phyloP scores from a whole-genome alignment of 2,329 filamentous ascomycete genomes.

The Sclerotinia spermophila region DNA sequence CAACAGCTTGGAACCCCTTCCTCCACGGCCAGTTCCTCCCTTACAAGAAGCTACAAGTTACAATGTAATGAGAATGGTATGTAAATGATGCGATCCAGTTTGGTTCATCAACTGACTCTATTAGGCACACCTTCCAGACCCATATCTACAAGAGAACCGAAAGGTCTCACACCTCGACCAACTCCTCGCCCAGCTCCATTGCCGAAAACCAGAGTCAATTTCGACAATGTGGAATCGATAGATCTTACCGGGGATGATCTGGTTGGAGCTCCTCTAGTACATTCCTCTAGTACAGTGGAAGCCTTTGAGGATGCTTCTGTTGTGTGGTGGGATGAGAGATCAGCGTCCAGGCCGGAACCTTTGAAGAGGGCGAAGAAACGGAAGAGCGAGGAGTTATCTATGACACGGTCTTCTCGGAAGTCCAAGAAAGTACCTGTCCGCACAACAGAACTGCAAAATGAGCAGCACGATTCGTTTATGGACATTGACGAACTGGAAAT shows the following conservation, averaged over 20 bases:
- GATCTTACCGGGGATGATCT: slow-evolving; percentile 35
- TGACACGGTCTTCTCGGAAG: slow-evolving; percentile 21
- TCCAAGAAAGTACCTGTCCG: slow-evolving; percentile 15
- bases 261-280: slow-evolving; percentile 9
- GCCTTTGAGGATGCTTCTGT: slow-evolving; percentile 24
- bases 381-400: slow-evolving; percentile 36
- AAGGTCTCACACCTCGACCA: slow-evolving; percentile 24
- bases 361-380: slow-evolving; percentile 32
- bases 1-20: slow-evolving; percentile 36
- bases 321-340: slow-evolving; percentile 32
- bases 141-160: slow-evolving; percentile 18
- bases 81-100: slow-evolving; percentile 14
- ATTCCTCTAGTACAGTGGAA: slow-evolving; percentile 30
- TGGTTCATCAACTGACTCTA: neutral
- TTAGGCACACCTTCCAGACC: slow-evolving; percentile 29
- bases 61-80: slow-evolving; percentile 29
- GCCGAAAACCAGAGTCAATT: slow-evolving; percentile 28
- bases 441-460: slow-evolving; percentile 10
- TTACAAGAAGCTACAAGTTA: slow-evolving; percentile 27
- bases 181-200: slow-evolving; percentile 37
- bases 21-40: slow-evolving; percentile 30
- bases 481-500: slow-evolving; percentile 34
- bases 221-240: slow-evolving; percentile 32
- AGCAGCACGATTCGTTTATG: slow-evolving; percentile 31
- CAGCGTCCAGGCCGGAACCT: slow-evolving; percentile 33